Conservation (phyloP, 1,284 basidiomycete species). For the Coniferiporia sulphurascens region DNA sequence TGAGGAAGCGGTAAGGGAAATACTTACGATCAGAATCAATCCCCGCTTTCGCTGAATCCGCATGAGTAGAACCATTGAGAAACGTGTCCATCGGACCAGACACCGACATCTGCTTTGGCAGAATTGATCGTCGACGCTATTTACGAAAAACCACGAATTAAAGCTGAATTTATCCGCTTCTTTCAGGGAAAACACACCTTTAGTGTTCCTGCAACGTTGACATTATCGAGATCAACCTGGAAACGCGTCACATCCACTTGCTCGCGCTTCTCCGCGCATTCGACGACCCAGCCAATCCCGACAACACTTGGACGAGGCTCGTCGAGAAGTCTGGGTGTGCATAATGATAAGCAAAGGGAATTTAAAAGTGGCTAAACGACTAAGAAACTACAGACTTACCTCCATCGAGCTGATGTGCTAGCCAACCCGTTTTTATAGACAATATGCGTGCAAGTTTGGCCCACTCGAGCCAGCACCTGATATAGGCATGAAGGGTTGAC, state of each 20-base stretch:
- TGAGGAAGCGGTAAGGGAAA: not conserved
- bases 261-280: conserved; percentile 69
- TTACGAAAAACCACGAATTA: conserved; percentile 2
- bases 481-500: conserved; percentile 9
- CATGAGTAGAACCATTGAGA: not conserved
- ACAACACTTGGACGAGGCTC: conserved; percentile 76
- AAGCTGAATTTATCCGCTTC: not conserved
- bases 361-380: not conserved
- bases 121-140: conserved; percentile 60
- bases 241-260: conserved; percentile 65
- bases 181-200: conserved; percentile 47
- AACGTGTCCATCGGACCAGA: conserved; percentile 16
- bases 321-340: conserved; percentile 42
- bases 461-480: conserved; percentile 57
- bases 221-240: conserved; percentile 61
- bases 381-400: conserved; percentile 35
- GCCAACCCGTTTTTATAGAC: conserved; percentile 85
- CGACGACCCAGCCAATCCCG: conserved; percentile 89
- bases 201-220: conserved; percentile 59
- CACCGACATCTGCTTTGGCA: conserved; percentile 52
- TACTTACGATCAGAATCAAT: conserved; percentile 6
- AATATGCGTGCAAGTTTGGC: conserved; percentile 84
- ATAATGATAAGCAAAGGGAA: not conserved
- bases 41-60: not conserved
- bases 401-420: conserved; percentile 73